These are phyloP conservation scores for Phlebiopsis flavidoalba DNA, from an alignment of 768 basidiomycete species.

Conservation along the genomic window DNA sequence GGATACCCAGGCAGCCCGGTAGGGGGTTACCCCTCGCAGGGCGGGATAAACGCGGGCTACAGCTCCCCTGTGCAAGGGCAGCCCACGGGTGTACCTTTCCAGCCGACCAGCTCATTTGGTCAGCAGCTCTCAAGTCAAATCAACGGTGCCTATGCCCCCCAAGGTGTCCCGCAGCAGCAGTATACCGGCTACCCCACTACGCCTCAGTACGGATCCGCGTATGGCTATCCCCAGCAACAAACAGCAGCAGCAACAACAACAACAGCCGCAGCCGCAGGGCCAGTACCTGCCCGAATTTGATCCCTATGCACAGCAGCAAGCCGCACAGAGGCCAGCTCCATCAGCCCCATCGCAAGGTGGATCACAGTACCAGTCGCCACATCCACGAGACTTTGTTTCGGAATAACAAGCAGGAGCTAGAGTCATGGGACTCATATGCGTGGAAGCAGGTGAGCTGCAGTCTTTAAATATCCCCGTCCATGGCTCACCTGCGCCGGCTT, in stretches of 20 bases:
- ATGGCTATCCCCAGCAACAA: constrained; percentile 9
- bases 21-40: constrained; percentile 24
- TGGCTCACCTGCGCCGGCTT: not conserved
- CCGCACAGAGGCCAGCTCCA: not conserved
- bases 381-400: constrained; percentile 70
- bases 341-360: not conserved
- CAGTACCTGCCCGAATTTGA: constrained; percentile 36
- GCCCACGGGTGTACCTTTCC: constrained; percentile 33
- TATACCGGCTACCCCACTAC: constrained; percentile 25
- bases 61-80: constrained; percentile 25
- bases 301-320: constrained; percentile 24
- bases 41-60: constrained; percentile 8
- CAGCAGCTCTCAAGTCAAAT: constrained; percentile 42
- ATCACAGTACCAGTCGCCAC: constrained; percentile 34
- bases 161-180: constrained; percentile 22
- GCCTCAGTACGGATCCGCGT: constrained; percentile 17
- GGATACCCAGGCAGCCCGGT: constrained; percentile 9
- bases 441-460: constrained; percentile 55
- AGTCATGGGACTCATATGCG: constrained; percentile 62
- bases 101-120: constrained; percentile 51
- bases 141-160: constrained; percentile 17
- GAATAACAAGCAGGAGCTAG: constrained; percentile 60
- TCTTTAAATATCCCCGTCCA: not conserved
- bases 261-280: constrained; percentile 17
- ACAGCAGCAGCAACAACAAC: constrained; percentile 14